Percentiles rank a stretch among this genome's conserved stretches.
These are phyloP conservation scores for Fusarium pseudocircinatum DNA, from an alignment of 2,329 filamentous ascomycete species.

Conservation along the genomic window DNA sequence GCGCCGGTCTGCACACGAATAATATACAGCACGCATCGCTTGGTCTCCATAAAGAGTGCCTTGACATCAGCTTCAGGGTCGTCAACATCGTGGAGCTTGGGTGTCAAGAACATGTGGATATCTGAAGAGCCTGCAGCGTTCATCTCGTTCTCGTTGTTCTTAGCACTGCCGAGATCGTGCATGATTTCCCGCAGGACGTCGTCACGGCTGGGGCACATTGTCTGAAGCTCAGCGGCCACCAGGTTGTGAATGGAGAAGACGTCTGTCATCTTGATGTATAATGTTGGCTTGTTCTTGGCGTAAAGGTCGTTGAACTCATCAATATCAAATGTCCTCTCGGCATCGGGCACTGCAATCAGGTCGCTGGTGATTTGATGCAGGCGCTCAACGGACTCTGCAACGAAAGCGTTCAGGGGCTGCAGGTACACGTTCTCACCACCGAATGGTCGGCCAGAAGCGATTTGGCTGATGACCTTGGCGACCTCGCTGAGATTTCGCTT, in stretches of 20 bases:
- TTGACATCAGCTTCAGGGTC: conserved; percentile 95
- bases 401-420: conserved; percentile 91
- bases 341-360: conserved; percentile 84
- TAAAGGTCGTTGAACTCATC: conserved; percentile 99
- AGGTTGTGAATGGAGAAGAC: conserved; percentile 96
- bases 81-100: conserved; percentile 88
- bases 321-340: conserved; percentile 94
- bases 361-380: conserved; percentile 79
- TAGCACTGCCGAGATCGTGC: conserved; percentile 92
- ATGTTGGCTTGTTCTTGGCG: conserved; percentile 91
- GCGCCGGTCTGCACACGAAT: conserved; percentile 93
- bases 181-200: conserved; percentile 92
- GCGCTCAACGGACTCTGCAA: conserved; percentile 84
- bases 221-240: conserved; percentile 79
- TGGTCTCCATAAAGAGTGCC: conserved; percentile 96
- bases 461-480: conserved; percentile 88
- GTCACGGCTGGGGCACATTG: conserved; percentile 81
- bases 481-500: conserved; percentile 93
- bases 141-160: conserved; percentile 96
- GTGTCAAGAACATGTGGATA: conserved; percentile 89
- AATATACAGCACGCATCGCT: conserved; percentile 96
- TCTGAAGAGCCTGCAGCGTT: conserved; percentile 85
- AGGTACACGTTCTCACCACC: conserved; percentile 95
- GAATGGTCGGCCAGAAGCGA: conserved; percentile 88
- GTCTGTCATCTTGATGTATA: conserved; percentile 99